Percentiles rank a stretch among this genome's conserved stretches.
Conservation (phyloP, 768 basidiomycete genomes). For the Pisolithus microcarpus region DNA sequence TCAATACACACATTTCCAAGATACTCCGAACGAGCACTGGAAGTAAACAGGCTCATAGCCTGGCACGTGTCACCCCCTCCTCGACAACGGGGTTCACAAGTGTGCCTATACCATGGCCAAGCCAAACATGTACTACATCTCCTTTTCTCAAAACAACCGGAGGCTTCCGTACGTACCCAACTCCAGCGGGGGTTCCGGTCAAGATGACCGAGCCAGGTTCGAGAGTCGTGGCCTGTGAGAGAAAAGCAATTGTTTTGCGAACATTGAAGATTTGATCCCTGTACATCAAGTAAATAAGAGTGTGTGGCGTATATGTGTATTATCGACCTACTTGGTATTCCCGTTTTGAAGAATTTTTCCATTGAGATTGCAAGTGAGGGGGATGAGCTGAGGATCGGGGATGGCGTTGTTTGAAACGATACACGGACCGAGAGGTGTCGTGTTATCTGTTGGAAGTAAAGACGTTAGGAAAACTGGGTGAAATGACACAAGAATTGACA, state of each 20-base stretch:
- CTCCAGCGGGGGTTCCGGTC: constrained; percentile 77
- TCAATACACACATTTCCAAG: too few species aligned
- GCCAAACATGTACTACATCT: constrained; percentile 61
- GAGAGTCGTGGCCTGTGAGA: constrained; percentile 80
- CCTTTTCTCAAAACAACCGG: constrained; percentile 65
- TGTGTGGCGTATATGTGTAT: background rate
- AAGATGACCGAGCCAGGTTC: constrained; percentile 76
- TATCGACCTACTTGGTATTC: constrained; percentile 51
- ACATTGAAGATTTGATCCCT: constrained; percentile 25
- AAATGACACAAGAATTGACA: constrained; percentile 7
- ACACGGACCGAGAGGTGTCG: constrained; percentile 71
- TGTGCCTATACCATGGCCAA: constrained; percentile 64
- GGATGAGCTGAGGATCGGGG: constrained; percentile 57
- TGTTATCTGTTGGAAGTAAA: constrained; percentile 11
- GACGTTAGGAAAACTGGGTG: background rate
- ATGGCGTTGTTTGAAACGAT: constrained; percentile 62
- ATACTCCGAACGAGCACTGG: too few species aligned
- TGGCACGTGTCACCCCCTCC: constrained; percentile 41
- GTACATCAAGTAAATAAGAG: background rate
- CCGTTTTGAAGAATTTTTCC: constrained; percentile 66
- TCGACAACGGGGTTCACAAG: constrained; percentile 74
- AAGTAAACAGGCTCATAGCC: constrained; percentile 27
- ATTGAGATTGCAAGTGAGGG: constrained; percentile 61
- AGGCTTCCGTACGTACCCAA: constrained; percentile 72
- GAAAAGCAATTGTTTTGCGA: constrained; percentile 67